Evolutionary conservation across 352 stramenopile species (phyloP), one percentile per base, ranked within the genome.

Genomic region (Phytophthora sansomeana): DNA sequence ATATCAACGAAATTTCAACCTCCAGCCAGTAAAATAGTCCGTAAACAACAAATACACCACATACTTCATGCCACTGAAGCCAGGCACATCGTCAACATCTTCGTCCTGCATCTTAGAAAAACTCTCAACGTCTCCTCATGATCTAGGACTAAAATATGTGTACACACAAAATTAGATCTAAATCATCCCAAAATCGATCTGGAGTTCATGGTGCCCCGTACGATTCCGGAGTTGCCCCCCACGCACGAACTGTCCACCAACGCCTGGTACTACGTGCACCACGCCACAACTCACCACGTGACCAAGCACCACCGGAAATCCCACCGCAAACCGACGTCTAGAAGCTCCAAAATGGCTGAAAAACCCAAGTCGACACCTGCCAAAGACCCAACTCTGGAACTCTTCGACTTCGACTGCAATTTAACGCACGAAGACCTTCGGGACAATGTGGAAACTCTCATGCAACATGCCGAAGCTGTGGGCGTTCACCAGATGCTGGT

Each of bases 351-450:
- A 69, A 60, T 50, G 47, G 8, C 8, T 6, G 32, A 70, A 53
- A 53, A 54, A 8, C 3, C 28, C 10, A 35, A 41, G 30, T 42
- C 46, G 13, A 36, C 60, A 35, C 43, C 41, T 7, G 5, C 19
- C 16, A 26, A 43, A 30, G 30, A 52, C 38, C 13, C 29, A 5
- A 11, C 21, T 51, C 39, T 72, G 42, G 64, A 75, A 17, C 74
- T 92, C 11, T 92, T 95, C 52, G 87, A 95, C 67, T 89, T 95
- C 59, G 85, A 95, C 58, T 92, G 83, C 72, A 95, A 95, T 41
- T 66, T 95, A 30, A 95, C 85, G 44, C 87, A 95, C 49, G 73
- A 78, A 17, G 83, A 93, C 49, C 77, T 95, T 5, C 44, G 50
- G 2, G 47, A 44, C n/a, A 60, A 90, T 52, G 76, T 84, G 0